Base-by-base conservation (phyloP, 176 grass and related monocot genomes). In the Aegilops umbellulata region DNA sequence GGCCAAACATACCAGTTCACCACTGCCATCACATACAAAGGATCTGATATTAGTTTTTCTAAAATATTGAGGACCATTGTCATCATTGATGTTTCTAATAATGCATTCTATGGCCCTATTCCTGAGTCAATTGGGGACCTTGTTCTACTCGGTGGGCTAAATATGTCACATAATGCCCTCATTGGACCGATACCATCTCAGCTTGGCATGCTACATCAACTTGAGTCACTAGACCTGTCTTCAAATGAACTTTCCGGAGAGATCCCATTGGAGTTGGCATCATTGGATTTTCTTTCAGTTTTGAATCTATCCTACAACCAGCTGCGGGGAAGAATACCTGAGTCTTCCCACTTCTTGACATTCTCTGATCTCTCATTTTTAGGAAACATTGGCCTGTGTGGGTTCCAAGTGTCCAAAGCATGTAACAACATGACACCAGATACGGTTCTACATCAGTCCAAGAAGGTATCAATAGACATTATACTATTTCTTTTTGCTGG, bases 131-230 rank as follows among this genome's bases (percentile, higher is more conserved):
- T 73, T 25, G 51, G 51, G 68, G 51, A 83, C 0, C 68, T 83
- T 30, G 15, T 83, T 23, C n/a, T 80, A 6, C 35, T 80, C 6
- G 9, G 5, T 9, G 58, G 35, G 14, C 14, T 80, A 10, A 80
- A 80, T 23, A 19, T 91, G 61, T 94, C 92, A 32, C 3, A 51
- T n/a, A 91, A 94, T 71, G 64, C 41, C 44, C 80, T 94, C 35
- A 60, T 17, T 2, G 92, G 92, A 0, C n/a, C 42, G 44, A 68
- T 94, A 30, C 76, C 87, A n/a, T 36, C 32, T n/a, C 32, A 36
- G 9, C 8, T 69, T 12, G 31, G 66, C 36, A 4, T 10, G 5
- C 34, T 69, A n/a, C 31, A 69, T 38, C 32, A 69, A 38, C 32
- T 69, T 5, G 67, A 69, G 10, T 36, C 67, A 38, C 19, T 69